A percentile compares a stretch with the other conserved stretches of the same genome.
phyloP scores from a whole-genome alignment of 345 rosid genomes.

The Citrus australasica region DNA sequence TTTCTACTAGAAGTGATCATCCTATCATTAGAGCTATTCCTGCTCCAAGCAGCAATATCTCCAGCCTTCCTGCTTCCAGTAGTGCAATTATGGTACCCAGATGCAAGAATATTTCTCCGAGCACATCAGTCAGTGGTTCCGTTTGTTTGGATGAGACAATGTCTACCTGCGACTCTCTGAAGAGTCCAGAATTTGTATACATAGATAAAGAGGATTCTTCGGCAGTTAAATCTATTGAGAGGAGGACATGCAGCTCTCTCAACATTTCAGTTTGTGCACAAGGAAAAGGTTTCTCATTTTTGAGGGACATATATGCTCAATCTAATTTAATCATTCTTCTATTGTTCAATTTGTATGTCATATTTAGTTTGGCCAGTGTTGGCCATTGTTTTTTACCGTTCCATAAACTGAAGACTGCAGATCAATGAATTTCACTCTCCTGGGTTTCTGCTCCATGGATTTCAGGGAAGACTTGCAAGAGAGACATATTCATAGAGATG shows the following conservation, averaged over 20 bases:
- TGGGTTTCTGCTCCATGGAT: background rate
- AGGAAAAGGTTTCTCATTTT: conserved; percentile 4
- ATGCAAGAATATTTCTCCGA: conserved; percentile 9
- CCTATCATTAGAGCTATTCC: background rate
- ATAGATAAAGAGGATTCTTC: conserved; percentile 19
- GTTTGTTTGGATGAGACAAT: conserved; percentile 26
- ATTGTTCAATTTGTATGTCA: background rate
- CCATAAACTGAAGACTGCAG: background rate
- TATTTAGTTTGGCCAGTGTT: background rate
- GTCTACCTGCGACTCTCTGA: conserved; percentile 25
- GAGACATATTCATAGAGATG: conserved; percentile 2
- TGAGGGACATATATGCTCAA: background rate
- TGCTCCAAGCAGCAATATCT: background rate
- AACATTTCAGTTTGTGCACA: conserved; percentile 2
- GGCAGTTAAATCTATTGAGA: conserved; percentile 7
- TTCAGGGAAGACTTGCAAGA: conserved; percentile 18
- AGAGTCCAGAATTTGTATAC: conserved; percentile 25
- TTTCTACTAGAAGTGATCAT: background rate
- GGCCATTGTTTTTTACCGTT: background rate
- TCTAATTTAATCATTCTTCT: background rate
- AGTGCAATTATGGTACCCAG: background rate
- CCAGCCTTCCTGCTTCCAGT: background rate
- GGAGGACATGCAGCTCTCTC: conserved; percentile 2
- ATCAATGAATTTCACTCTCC: background rate
- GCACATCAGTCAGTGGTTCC: conserved; percentile 14